Percentiles rank a stretch among this genome's conserved stretches.
Conservation (phyloP, 352 stramenopile species). For the Thraustochytrium striatum region DNA sequence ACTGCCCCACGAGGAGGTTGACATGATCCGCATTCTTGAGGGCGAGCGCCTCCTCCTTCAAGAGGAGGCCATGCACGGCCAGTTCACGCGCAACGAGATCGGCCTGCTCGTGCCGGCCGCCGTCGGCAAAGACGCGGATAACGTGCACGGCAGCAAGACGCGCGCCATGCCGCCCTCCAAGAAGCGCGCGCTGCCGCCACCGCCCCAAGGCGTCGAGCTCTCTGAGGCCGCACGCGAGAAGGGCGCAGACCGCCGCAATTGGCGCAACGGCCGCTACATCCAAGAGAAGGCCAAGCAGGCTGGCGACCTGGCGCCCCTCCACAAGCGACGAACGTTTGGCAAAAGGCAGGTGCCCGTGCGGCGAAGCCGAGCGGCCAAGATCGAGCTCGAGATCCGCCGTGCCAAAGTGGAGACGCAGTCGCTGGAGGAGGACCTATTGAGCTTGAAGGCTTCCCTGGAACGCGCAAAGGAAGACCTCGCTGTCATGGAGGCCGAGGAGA, state of each 20-base stretch:
- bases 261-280: slow-evolving; percentile 29
- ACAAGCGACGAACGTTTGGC: neutral
- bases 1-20: slow-evolving; percentile 71
- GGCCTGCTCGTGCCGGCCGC: slow-evolving; percentile 63
- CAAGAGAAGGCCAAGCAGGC: slow-evolving; percentile 41
- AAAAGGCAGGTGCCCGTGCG: neutral
- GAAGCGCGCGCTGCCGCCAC: too few relatives aligned
- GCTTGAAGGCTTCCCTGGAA: neutral
- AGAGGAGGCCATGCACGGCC: slow-evolving; percentile 66
- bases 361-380: slow-evolving; percentile 26
- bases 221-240: neutral
- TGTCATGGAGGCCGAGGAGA: neutral
- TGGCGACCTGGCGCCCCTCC: neutral
- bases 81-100: slow-evolving; percentile 67
- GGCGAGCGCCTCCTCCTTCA: slow-evolving; percentile 65
- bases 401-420: slow-evolving; percentile 12
- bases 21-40: slow-evolving; percentile 70
- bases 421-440: slow-evolving; percentile 22
- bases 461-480: slow-evolving; percentile 3
- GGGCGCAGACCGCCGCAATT: slow-evolving; percentile 1
- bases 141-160: slow-evolving; percentile 24
- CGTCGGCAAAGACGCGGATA: slow-evolving; percentile 39
- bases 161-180: too few relatives aligned
- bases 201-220: neutral
- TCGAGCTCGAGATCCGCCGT: slow-evolving; percentile 35